These are phyloP conservation scores for Lupinus albus DNA, from an alignment of 306 rosid species.

Conservation along the genomic window DNA sequence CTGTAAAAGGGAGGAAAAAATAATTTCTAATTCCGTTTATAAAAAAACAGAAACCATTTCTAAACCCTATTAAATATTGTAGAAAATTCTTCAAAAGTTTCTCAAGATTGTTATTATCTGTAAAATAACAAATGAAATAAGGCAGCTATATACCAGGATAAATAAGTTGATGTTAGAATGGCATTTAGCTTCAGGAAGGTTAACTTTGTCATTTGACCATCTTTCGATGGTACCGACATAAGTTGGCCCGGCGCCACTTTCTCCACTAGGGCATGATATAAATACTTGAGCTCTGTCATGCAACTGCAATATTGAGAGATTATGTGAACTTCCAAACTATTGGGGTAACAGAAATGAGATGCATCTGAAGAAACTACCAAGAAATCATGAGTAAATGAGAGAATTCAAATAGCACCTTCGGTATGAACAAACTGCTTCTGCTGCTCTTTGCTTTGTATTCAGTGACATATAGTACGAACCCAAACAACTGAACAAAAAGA, in stretches of 20 bases:
- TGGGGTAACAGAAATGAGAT: constrained; percentile 15
- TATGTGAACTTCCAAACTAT: no score
- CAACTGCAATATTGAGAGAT: constrained; percentile 59
- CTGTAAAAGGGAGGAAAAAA: constrained; percentile 44
- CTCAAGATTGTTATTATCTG: neutral
- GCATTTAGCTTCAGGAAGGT: constrained; percentile 65
- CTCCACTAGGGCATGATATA: constrained; percentile 61
- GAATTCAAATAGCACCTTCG: constrained; percentile 53
- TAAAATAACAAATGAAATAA: neutral
- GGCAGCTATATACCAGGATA: constrained; percentile 60
- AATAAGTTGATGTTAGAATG: constrained; percentile 58
- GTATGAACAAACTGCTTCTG: constrained; percentile 57
- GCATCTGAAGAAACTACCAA: constrained; percentile 17
- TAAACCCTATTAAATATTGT: neutral
- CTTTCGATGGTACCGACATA: constrained; percentile 80
- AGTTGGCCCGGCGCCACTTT: constrained; percentile 53
- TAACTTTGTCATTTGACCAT: constrained; percentile 60
- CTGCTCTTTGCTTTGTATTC: constrained; percentile 59
- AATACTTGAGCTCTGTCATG: constrained; percentile 97
- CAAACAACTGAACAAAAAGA: constrained; percentile 69
- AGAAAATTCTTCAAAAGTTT: constrained; percentile 12
- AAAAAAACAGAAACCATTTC: constrained; percentile 9
- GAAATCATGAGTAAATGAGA: constrained; percentile 24
- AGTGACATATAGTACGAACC: constrained; percentile 68
- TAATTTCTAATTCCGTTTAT: no score